These are phyloP conservation scores for Angomonas ambiguus DNA, from an alignment of 208 protist genomes.

Conservation along the genomic window DNA sequence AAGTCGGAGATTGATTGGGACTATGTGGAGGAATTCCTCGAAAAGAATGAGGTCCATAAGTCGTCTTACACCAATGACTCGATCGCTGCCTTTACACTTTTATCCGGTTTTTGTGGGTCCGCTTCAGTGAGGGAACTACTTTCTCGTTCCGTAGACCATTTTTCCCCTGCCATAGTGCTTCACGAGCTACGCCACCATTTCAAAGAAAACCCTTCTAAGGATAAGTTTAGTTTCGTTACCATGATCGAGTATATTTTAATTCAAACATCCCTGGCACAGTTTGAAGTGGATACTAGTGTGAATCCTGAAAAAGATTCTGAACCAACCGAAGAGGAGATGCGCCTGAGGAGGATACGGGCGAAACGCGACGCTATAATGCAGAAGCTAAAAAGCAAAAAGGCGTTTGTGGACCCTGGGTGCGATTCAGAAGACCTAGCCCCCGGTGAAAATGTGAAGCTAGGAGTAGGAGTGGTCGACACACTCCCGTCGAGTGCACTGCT, in stretches of 20 bases:
- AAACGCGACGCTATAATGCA: not conserved
- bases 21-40: not conserved
- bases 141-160: not conserved
- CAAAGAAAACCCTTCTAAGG: not conserved
- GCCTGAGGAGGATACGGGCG: not conserved
- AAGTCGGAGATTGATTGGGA: not conserved
- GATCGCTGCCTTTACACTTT: not conserved
- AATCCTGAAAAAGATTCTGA: not conserved
- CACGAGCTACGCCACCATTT: not conserved
- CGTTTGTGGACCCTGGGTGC: too few relatives aligned
- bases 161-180: not conserved
- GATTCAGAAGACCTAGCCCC: not conserved
- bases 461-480: not conserved
- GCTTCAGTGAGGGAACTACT: not conserved
- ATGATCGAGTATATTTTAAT: slow-evolving; percentile 7
- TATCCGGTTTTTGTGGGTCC: not conserved
- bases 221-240: not conserved
- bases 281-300: not conserved
- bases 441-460: not conserved
- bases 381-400: not conserved
- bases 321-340: not conserved
- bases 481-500: not conserved
- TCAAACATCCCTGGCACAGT: not conserved
- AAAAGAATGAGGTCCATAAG: not conserved
- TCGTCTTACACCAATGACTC: not conserved